Conservation (phyloP, 192 early-diverging fungal species). For the Podila minutissima region DNA sequence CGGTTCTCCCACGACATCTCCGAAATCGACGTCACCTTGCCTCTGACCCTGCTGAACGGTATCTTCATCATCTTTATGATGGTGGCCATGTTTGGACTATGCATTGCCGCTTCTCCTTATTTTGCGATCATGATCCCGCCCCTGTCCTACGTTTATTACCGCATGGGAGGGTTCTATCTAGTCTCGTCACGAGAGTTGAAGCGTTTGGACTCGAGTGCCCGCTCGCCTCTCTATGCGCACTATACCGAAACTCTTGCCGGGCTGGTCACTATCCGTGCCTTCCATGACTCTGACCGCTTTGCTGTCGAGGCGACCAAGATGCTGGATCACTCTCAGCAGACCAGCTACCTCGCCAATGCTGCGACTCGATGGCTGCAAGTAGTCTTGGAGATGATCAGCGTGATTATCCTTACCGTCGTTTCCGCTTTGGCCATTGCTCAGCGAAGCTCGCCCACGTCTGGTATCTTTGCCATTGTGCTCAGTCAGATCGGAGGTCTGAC, state of each 20-base stretch:
- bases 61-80: constrained; percentile 50
- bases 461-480: constrained; percentile 61
- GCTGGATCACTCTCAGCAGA: constrained; percentile 76
- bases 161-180: constrained; percentile 67
- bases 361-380: constrained; percentile 69
- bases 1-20: constrained; percentile 84
- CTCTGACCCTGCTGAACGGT: constrained; percentile 56
- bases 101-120: constrained; percentile 62
- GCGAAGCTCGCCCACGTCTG: constrained; percentile 50
- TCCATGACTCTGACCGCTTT: constrained; percentile 72
- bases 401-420: constrained; percentile 76
- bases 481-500: constrained; percentile 73
- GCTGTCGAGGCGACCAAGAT: constrained; percentile 65
- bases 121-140: constrained; percentile 56
- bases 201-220: constrained; percentile 73
- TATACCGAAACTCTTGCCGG: constrained; percentile 38
- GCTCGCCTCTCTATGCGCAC: constrained; percentile 8
- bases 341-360: constrained; percentile 72
- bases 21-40: constrained; percentile 65
- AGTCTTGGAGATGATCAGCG: constrained; percentile 79
- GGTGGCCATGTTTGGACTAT: constrained; percentile 55
- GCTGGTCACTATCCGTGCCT: constrained; percentile 71
- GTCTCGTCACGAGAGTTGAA: constrained; percentile 79
- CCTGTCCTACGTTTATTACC: constrained; percentile 53
- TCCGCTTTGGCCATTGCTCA: constrained; percentile 74